Conservation (phyloP, 306 rosid genomes). For the Cicer judaicum region DNA sequence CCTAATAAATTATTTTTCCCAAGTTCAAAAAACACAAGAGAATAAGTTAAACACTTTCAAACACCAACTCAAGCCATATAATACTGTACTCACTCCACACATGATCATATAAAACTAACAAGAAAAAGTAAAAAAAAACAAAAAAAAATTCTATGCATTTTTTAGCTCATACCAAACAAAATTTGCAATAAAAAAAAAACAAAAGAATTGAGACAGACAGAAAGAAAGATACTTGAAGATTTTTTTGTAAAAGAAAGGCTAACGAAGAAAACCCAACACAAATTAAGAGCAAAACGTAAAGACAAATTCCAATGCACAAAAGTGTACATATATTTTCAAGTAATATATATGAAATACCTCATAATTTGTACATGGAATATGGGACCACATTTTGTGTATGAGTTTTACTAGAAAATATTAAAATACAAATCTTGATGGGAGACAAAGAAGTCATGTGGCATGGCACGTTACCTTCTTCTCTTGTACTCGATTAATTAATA, state of each 20-base stretch:
- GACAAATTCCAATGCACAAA: background rate
- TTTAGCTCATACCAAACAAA: constrained; percentile 13
- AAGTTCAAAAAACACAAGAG: background rate
- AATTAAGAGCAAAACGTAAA: background rate
- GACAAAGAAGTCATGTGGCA: background rate
- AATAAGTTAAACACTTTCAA: background rate
- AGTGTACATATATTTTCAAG: too few relatives aligned
- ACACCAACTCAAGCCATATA: background rate
- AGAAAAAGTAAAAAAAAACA: background rate
- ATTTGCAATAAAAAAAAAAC: background rate
- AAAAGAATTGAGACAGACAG: background rate
- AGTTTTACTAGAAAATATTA: background rate
- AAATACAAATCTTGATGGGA: background rate
- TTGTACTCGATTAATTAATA: background rate
- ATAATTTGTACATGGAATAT: background rate
- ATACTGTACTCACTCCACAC: background rate
- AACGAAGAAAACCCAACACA: background rate
- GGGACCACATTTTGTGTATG: background rate
- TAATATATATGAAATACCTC: background rate
- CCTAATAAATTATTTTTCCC: background rate
- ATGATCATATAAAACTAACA: background rate
- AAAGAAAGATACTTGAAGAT: constrained; percentile 33
- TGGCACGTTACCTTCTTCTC: background rate
- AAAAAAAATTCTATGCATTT: background rate
- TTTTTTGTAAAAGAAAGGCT: background rate